Evolutionary conservation across 768 basidiomycete species (phyloP).

Genomic region (Tulasnella sp.): DNA sequence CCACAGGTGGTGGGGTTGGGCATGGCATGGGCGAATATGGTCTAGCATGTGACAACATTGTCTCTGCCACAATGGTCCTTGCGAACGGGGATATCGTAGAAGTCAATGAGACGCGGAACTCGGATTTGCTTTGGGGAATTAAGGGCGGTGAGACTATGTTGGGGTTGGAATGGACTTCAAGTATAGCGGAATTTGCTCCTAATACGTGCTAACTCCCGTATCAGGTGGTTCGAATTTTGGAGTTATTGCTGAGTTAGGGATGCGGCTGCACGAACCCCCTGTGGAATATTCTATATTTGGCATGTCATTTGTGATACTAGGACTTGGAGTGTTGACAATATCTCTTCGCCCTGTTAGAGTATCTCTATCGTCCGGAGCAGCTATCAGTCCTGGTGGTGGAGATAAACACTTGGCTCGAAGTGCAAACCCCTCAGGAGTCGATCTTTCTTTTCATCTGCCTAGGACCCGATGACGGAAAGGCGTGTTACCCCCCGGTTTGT

Average conservation of each 20-base stretch:
- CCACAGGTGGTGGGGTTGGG: constrained; percentile 1
- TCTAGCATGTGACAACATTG: constrained; percentile 6
- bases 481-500: too few species aligned
- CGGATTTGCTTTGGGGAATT: constrained; percentile 16
- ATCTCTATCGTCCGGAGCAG: not conserved
- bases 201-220: not conserved
- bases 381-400: not conserved
- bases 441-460: not conserved
- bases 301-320: not conserved
- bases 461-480: not conserved
- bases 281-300: not conserved
- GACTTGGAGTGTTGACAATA: not conserved
- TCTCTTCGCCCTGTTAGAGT: not conserved
- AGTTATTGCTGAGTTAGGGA: constrained; percentile 1
- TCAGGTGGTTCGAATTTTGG: constrained; percentile 13
- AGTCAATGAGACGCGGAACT: constrained; percentile 8
- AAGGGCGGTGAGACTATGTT: not conserved
- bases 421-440: not conserved
- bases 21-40: not conserved
- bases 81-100: constrained; percentile 15
- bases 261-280: not conserved
- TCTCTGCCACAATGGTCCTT: constrained; percentile 12
- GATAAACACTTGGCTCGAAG: not conserved
- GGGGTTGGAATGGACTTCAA: too few species aligned
- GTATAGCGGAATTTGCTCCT: too few species aligned